Conservation (phyloP, 2,329 filamentous ascomycete genomes). For the Colletotrichum sidae region DNA sequence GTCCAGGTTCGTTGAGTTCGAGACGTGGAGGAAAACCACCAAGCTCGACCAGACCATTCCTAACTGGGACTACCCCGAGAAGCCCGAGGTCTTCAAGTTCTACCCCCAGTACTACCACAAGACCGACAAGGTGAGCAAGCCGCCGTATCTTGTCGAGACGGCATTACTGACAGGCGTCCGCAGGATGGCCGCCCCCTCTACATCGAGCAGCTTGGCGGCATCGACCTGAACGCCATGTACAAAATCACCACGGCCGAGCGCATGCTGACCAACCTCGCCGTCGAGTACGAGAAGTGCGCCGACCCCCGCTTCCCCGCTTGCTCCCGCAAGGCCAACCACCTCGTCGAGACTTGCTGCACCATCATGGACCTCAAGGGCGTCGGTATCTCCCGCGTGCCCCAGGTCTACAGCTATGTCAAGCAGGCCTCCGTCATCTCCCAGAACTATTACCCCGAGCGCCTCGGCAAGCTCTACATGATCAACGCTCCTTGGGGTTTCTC, state of each 20-base stretch:
- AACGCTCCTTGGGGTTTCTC: constrained; percentile 98
- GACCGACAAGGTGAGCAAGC: constrained; percentile 76
- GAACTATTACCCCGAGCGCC: constrained; percentile 98
- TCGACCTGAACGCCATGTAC: constrained; percentile 89
- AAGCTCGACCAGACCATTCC: constrained; percentile 84
- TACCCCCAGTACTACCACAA: constrained; percentile 99
- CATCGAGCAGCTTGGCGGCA: constrained; percentile 95
- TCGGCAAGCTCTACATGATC: constrained; percentile 97
- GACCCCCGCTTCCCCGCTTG: constrained; percentile 95
- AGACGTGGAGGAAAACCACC: constrained; percentile 91
- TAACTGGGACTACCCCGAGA: constrained; percentile 89
- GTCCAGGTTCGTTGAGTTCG: constrained; percentile 86
- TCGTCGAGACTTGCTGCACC: constrained; percentile 97
- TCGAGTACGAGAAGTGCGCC: constrained; percentile 96
- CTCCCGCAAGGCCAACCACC: constrained; percentile 88
- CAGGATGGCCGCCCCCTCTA: constrained; percentile 97
- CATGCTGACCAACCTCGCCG: constrained; percentile 96
- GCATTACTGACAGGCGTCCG: too few species aligned
- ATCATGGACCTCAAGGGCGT: constrained; percentile 99
- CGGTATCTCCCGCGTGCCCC: constrained; percentile 81
- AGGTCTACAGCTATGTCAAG: constrained; percentile 89
- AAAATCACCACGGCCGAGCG: constrained; percentile 93
- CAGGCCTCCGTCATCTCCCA: constrained; percentile 90
- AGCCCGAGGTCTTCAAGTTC: constrained; percentile 84
- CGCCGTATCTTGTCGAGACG: too few species aligned